These are phyloP conservation scores for Antarctomyces pellizariae DNA, from an alignment of 495 filamentous ascomycete species.

Conservation along the genomic window DNA sequence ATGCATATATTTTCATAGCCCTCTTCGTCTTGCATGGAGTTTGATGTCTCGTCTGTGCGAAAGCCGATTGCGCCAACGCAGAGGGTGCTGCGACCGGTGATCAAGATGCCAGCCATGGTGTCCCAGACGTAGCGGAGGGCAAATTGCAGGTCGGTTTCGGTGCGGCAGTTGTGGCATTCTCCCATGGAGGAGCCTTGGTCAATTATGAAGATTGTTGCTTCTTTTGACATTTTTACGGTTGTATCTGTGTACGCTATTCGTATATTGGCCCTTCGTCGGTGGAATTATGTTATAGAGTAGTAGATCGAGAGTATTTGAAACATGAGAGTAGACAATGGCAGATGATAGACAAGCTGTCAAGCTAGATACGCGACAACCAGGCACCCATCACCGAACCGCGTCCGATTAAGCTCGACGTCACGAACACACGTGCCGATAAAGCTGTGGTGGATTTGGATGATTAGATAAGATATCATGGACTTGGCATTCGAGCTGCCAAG, in stretches of 20 bases:
- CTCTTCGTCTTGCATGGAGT: constrained; percentile 35
- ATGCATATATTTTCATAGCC: constrained; percentile 61
- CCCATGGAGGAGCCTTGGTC: constrained; percentile 75
- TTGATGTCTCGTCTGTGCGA: constrained; percentile 53
- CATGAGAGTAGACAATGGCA: no score
- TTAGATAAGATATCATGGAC: no score
- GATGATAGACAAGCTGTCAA: no score
- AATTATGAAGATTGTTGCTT: constrained; percentile 78
- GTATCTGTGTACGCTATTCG: no score
- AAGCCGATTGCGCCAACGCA: constrained; percentile 62
- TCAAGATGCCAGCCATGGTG: constrained; percentile 65
- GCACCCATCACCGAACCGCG: no score
- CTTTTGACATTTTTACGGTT: constrained; percentile 56
- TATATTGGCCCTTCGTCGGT: no score
- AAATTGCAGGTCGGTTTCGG: constrained; percentile 67
- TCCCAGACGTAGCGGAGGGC: constrained; percentile 93
- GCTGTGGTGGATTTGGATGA: no score
- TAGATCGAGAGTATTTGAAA: constrained; percentile 1
- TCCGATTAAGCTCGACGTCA: no score
- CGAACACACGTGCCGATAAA: no score
- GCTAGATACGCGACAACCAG: no score
- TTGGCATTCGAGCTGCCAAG: no score
- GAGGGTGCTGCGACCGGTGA: constrained; percentile 61
- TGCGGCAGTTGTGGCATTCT: constrained; percentile 44
- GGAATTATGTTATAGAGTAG: neutral